A percentile compares a stretch with the other conserved stretches of the same genome.
Evolutionary conservation across 805 yeast genomes (phyloP).

Genomic region (Pichia kluyveri): DNA sequence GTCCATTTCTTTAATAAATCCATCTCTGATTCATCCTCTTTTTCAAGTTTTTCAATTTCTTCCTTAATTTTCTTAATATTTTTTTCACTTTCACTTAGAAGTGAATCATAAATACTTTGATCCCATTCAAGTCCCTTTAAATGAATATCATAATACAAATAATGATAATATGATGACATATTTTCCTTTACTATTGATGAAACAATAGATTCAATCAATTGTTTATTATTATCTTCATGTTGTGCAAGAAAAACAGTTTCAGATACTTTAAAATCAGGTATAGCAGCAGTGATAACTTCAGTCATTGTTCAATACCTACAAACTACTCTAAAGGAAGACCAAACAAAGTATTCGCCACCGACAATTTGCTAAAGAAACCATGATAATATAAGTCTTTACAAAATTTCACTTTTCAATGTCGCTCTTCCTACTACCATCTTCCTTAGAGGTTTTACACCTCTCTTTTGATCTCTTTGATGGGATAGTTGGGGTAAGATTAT

Average conservation of each 20-base stretch:
- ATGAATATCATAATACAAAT: conserved; percentile 42
- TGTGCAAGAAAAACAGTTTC: conserved; percentile 64
- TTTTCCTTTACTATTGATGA: conserved; percentile 47
- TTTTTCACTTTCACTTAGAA: conserved; percentile 45
- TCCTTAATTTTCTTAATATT: conserved; percentile 45
- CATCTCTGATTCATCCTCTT: conserved; percentile 78
- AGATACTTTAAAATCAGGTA: conserved; percentile 80
- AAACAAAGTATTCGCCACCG: too few relatives aligned
- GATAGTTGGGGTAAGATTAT: too few relatives aligned
- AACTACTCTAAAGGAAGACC: too few relatives aligned
- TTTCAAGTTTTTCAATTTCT: conserved; percentile 44
- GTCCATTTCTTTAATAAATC: conserved; percentile 72
- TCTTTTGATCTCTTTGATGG: too few relatives aligned
- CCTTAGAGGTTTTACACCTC: too few relatives aligned
- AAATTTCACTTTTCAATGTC: too few relatives aligned
- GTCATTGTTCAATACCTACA: not conserved
- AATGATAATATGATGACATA: conserved; percentile 78
- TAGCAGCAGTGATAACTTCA: conserved; percentile 17
- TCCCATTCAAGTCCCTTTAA: conserved; percentile 47
- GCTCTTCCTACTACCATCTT: too few relatives aligned
- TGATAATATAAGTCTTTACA: too few relatives aligned
- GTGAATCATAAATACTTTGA: conserved; percentile 40
- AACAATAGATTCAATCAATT: conserved; percentile 39
- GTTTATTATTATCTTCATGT: conserved; percentile 10
- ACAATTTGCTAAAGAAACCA: too few relatives aligned